These are phyloP conservation scores for Kluyveromyces lactis DNA, from an alignment of 805 yeast genomes.

Conservation along the genomic window DNA sequence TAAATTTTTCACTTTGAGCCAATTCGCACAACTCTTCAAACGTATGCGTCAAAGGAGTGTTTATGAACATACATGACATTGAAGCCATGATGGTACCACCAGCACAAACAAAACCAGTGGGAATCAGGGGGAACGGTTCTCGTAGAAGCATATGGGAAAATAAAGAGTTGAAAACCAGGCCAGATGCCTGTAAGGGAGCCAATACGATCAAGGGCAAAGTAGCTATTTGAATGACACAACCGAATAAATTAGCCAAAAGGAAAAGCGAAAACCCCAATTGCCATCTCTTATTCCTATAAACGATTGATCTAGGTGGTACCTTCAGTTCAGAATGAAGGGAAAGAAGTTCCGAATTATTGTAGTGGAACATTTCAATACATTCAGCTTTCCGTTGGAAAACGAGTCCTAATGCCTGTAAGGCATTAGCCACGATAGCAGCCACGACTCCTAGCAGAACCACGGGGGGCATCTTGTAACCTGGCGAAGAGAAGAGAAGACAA, in stretches of 20 bases:
- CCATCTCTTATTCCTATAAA: constrained; percentile 48
- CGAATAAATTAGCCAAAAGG: constrained; percentile 64
- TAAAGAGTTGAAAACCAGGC: constrained; percentile 77
- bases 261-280: constrained; percentile 64
- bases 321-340: constrained; percentile 43
- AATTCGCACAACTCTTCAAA: constrained; percentile 39
- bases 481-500: too few relatives aligned
- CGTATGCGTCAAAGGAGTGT: constrained; percentile 29
- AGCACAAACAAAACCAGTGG: constrained; percentile 57
- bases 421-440: constrained; percentile 69
- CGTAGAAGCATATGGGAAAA: constrained; percentile 59
- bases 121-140: constrained; percentile 59
- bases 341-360: not conserved
- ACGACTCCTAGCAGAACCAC: constrained; percentile 47
- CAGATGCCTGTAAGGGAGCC: constrained; percentile 79
- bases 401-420: constrained; percentile 72
- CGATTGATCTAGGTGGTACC: constrained; percentile 7
- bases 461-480: too few relatives aligned
- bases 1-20: constrained; percentile 38
- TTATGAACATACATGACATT: constrained; percentile 37
- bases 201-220: constrained; percentile 73
- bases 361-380: not conserved
- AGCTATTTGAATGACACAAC: constrained; percentile 75
- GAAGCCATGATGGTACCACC: constrained; percentile 78
- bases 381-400: constrained; percentile 61